A percentile compares a stretch with the other conserved stretches of the same genome.
Evolutionary conservation across 106 monocot genomes (phyloP).

Genomic region (Acorus gramineus): DNA sequence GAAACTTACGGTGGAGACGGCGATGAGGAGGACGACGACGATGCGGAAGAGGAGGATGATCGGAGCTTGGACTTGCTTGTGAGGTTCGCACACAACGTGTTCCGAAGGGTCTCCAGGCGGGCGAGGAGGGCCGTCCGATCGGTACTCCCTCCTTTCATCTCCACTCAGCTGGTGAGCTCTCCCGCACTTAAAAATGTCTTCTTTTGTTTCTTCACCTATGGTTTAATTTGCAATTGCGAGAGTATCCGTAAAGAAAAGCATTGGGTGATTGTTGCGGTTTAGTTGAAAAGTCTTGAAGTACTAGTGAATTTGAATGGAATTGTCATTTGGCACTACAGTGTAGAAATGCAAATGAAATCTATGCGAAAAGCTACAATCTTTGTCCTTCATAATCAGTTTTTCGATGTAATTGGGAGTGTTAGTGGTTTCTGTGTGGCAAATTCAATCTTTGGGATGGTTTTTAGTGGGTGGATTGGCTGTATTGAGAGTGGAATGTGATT

Average conservation of each 20-base stretch:
- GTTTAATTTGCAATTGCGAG: background rate
- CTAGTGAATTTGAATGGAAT: background rate
- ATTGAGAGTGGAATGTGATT: too few relatives aligned
- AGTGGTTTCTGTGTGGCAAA: too few relatives aligned
- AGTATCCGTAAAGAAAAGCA: background rate
- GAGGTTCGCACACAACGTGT: conserved; percentile 53
- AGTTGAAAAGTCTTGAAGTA: background rate
- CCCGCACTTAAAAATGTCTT: background rate
- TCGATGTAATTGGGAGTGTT: background rate
- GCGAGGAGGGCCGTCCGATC: conserved; percentile 65
- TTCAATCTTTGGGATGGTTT: too few relatives aligned
- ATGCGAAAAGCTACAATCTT: too few relatives aligned
- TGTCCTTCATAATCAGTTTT: too few relatives aligned
- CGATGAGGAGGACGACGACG: conserved; percentile 31
- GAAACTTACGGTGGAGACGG: conserved; percentile 23
- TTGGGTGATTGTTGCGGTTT: background rate
- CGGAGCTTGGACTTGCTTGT: conserved; percentile 83
- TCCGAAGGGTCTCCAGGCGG: conserved; percentile 60
- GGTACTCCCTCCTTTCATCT: conserved; percentile 66
- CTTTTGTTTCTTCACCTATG: background rate
- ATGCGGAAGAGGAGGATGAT: conserved; percentile 69
- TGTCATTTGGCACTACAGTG: background rate
- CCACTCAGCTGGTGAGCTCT: conserved; percentile 60
- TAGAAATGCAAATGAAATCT: too few relatives aligned
- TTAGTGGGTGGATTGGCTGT: too few relatives aligned